Evolutionary conservation across 306 rosid species (phyloP).

Genomic region (Hylodesmum podocarpum): DNA sequence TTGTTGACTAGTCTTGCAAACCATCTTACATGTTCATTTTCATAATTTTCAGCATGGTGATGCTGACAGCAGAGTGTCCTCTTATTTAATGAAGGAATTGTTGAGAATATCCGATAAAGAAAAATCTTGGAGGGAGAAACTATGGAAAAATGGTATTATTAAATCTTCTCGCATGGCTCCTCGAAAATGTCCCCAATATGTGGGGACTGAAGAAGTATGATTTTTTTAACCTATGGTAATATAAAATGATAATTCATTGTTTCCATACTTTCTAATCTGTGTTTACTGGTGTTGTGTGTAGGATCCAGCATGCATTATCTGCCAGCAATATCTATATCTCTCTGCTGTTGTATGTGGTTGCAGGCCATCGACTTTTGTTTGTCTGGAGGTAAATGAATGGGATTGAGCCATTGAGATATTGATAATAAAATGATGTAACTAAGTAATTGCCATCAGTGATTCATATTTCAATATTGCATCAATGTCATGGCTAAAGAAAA

Average conservation of each 20-base stretch:
- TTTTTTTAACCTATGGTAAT: slow-evolving; percentile 22
- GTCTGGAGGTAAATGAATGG: slow-evolving; percentile 75
- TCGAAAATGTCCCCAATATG: slow-evolving; percentile 69
- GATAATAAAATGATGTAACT: neutral
- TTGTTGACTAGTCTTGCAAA: slow-evolving; percentile 16
- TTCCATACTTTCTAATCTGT: slow-evolving; percentile 20
- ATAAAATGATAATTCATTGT: slow-evolving; percentile 24
- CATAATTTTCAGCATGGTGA: slow-evolving; percentile 57
- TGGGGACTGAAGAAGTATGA: slow-evolving; percentile 89
- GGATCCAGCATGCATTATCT: slow-evolving; percentile 91
- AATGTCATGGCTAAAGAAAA: slow-evolving; percentile 19
- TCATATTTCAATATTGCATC: slow-evolving; percentile 14
- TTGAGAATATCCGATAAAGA: slow-evolving; percentile 61
- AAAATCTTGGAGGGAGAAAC: slow-evolving; percentile 82
- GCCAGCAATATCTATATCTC: slow-evolving; percentile 93
- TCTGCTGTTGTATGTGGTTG: slow-evolving; percentile 87
- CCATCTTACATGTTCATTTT: slow-evolving; percentile 32
- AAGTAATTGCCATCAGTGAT: slow-evolving; percentile 9
- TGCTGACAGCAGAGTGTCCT: slow-evolving; percentile 55
- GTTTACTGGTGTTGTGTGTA: slow-evolving; percentile 40
- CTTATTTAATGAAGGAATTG: slow-evolving; percentile 81
- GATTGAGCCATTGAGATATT: neutral
- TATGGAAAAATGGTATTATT: slow-evolving; percentile 81
- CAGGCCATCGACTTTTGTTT: slow-evolving; percentile 79
- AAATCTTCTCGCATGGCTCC: slow-evolving; percentile 74